A percentile compares a stretch with the other conserved stretches of the same genome.
Evolutionary conservation across 2,329 filamentous ascomycete species (phyloP).

Genomic region (Ophiostoma ulmi): DNA sequence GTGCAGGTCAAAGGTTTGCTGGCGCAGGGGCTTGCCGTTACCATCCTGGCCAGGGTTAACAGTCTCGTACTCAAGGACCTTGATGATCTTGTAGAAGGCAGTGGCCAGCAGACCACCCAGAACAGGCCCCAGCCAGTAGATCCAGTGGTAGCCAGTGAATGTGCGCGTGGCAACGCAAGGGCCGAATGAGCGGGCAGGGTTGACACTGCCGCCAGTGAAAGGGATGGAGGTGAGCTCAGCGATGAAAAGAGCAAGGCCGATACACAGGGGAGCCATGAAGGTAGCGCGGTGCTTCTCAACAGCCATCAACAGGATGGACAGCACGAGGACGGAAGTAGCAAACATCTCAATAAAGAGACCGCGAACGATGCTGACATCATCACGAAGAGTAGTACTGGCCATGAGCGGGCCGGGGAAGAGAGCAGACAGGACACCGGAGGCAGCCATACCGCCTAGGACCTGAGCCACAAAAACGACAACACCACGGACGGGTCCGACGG

Average conservation of each 20-base stretch:
- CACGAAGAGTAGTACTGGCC: slow-evolving; percentile 52
- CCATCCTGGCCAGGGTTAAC: slow-evolving; percentile 47
- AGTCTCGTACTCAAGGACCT: slow-evolving; percentile 48
- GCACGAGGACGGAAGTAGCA: slow-evolving; percentile 57
- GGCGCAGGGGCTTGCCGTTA: slow-evolving; percentile 20
- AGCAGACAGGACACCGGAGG: slow-evolving; percentile 52
- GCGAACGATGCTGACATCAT: slow-evolving; percentile 47
- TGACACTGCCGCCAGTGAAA: slow-evolving; percentile 46
- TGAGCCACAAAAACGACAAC: slow-evolving; percentile 52
- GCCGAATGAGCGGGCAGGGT: slow-evolving; percentile 49
- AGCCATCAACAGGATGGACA: slow-evolving; percentile 64
- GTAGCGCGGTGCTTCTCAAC: slow-evolving; percentile 70
- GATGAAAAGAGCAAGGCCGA: slow-evolving; percentile 66
- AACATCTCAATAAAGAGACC: slow-evolving; percentile 65
- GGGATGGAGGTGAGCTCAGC: slow-evolving; percentile 43
- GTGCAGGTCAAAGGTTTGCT: background rate
- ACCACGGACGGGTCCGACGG: slow-evolving; percentile 49
- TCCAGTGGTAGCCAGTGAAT: slow-evolving; percentile 48
- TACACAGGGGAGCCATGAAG: slow-evolving; percentile 64
- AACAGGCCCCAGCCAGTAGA: slow-evolving; percentile 51
- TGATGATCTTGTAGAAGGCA: slow-evolving; percentile 47
- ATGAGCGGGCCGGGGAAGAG: slow-evolving; percentile 53
- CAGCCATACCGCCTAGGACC: slow-evolving; percentile 53
- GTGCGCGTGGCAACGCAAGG: slow-evolving; percentile 40
- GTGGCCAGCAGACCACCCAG: slow-evolving; percentile 47